phyloP scores from a whole-genome alignment of 495 filamentous ascomycete genomes.

The Tuber aestivum region DNA sequence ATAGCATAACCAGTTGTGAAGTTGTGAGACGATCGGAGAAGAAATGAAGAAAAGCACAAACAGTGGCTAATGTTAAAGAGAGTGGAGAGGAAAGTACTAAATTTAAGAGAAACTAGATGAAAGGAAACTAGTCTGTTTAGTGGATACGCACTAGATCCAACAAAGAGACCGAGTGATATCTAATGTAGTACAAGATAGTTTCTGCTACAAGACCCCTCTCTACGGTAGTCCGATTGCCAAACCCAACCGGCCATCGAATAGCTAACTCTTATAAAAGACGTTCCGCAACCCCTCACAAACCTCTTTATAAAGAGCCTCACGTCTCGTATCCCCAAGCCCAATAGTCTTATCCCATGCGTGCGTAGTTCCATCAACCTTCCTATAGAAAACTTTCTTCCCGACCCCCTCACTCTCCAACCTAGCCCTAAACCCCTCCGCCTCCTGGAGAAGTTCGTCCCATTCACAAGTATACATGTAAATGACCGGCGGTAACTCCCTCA shows the following conservation, averaged over 20 bases:
- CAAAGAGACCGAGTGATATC: not conserved
- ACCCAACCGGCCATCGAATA: not conserved
- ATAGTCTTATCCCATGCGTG: slow-evolving; percentile 88
- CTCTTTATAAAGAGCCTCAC: slow-evolving; percentile 24
- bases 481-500: slow-evolving; percentile 55
- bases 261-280: slow-evolving; percentile 2
- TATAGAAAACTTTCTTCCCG: slow-evolving; percentile 61
- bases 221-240: not conserved
- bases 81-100: too few species aligned
- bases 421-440: slow-evolving; percentile 63
- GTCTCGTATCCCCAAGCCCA: slow-evolving; percentile 52
- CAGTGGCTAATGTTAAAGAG: too few species aligned
- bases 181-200: not conserved
- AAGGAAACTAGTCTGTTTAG: too few species aligned
- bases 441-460: slow-evolving; percentile 81
- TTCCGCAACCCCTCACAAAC: slow-evolving; percentile 24
- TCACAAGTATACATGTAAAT: slow-evolving; percentile 77
- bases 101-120: too few species aligned
- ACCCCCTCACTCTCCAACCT: slow-evolving; percentile 53
- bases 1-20: too few species aligned
- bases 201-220: too few species aligned
- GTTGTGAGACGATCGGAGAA: too few species aligned
- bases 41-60: too few species aligned
- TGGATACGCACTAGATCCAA: too few species aligned
- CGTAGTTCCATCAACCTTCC: slow-evolving; percentile 63